phyloP scores from a whole-genome alignment of 2,329 filamentous ascomycete genomes.

The Pyricularia pennisetigena region DNA sequence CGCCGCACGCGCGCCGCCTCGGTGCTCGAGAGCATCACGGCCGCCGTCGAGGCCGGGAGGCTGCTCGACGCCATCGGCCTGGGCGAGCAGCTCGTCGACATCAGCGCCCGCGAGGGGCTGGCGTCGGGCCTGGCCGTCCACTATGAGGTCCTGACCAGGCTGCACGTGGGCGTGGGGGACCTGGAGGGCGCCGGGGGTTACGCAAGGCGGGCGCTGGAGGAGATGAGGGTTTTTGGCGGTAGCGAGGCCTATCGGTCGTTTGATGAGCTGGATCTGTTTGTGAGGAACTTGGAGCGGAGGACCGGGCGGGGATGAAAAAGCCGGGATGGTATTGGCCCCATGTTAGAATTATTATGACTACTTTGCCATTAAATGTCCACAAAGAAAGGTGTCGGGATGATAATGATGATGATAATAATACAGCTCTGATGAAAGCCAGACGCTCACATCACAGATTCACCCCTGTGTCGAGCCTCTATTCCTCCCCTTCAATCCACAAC shows the following conservation, averaged over 20 bases:
- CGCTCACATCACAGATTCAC: not conserved
- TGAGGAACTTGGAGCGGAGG: not conserved
- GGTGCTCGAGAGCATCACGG: not conserved
- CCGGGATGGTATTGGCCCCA: too few species aligned
- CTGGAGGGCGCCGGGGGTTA: constrained; percentile 12
- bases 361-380: too few species aligned
- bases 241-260: constrained; percentile 1
- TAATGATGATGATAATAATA: too few species aligned
- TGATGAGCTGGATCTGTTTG: constrained; percentile 4
- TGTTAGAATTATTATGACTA: too few species aligned
- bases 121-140: constrained; percentile 17
- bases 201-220: constrained; percentile 11
- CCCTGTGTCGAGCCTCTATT: not conserved
- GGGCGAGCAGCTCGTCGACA: constrained; percentile 10
- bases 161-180: constrained; percentile 13
- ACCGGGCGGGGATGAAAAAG: not conserved
- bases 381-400: too few species aligned
- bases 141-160: constrained; percentile 17
- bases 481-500: constrained; percentile 35
- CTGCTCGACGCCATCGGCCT: constrained; percentile 13
- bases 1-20: constrained; percentile 9
- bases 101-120: constrained; percentile 13
- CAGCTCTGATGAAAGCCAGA: too few species aligned
- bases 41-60: not conserved
- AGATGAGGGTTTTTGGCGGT: constrained; percentile 10